A percentile compares a stretch with the other conserved stretches of the same genome.
phyloP scores from a whole-genome alignment of 495 filamentous ascomycete species.

The Penicillium macrosclerotiorum region DNA sequence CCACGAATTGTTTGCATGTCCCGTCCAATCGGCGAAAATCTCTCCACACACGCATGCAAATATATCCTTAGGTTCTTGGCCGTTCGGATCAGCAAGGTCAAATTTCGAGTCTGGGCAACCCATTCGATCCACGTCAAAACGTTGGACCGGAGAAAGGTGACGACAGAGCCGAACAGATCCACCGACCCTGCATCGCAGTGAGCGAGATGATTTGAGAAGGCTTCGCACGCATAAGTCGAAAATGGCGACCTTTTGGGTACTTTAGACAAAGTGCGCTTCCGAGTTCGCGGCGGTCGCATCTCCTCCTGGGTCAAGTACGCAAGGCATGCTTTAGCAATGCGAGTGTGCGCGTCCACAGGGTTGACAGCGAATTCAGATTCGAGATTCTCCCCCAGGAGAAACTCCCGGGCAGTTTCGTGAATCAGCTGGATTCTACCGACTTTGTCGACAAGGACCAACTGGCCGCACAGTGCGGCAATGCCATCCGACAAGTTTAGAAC shows the following conservation, averaged over 20 bases:
- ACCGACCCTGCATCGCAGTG: slow-evolving; percentile 5
- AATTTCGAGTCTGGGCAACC: slow-evolving; percentile 22
- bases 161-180: slow-evolving; percentile 13
- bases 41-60: slow-evolving; percentile 10
- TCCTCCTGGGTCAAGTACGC: slow-evolving; percentile 12
- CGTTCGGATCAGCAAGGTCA: slow-evolving; percentile 23
- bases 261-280: too few relatives aligned
- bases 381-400: slow-evolving; percentile 17
- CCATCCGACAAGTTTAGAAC: slow-evolving; percentile 23
- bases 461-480: slow-evolving; percentile 34
- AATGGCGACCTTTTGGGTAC: slow-evolving; percentile 18
- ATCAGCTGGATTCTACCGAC: slow-evolving; percentile 23
- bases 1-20: background rate
- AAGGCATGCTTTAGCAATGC: slow-evolving; percentile 27
- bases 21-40: background rate
- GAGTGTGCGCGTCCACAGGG: slow-evolving; percentile 1
- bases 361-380: slow-evolving; percentile 29
- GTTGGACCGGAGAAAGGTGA: slow-evolving; percentile 29
- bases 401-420: slow-evolving; percentile 37
- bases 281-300: slow-evolving; percentile 22
- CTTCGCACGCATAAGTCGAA: slow-evolving; percentile 24
- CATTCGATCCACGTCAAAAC: slow-evolving; percentile 39
- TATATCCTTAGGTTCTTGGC: slow-evolving; percentile 32
- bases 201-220: slow-evolving; percentile 33
- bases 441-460: slow-evolving; percentile 31